Evolutionary conservation across 2,329 filamentous ascomycete species (phyloP).

Genomic region (Stachybotrys echinatus): DNA sequence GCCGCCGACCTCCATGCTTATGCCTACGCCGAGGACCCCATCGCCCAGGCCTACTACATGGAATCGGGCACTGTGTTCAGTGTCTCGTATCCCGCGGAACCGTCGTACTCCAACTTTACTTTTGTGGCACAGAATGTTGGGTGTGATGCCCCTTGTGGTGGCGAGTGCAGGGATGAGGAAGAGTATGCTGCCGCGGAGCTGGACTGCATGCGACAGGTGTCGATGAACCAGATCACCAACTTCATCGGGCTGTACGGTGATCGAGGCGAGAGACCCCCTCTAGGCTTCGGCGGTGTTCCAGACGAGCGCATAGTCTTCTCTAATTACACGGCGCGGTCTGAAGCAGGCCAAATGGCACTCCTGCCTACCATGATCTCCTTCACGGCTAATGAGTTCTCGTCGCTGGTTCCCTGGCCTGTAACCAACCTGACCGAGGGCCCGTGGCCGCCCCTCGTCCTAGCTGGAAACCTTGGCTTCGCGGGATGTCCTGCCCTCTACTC

Average conservation of each 20-base stretch:
- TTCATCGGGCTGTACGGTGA: slow-evolving; percentile 24
- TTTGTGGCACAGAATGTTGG: slow-evolving; percentile 27
- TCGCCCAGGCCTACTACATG: slow-evolving; percentile 33
- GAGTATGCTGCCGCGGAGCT: slow-evolving; percentile 20
- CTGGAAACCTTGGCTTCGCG: slow-evolving; percentile 11
- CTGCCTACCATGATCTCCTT: slow-evolving; percentile 24
- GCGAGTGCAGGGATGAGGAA: slow-evolving; percentile 1
- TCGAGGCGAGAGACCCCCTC: slow-evolving; percentile 9
- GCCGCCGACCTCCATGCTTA: slow-evolving; percentile 35
- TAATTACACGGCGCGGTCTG: slow-evolving; percentile 20
- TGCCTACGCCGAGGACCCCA: slow-evolving; percentile 39
- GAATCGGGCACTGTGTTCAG: slow-evolving; percentile 33
- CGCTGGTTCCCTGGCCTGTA: slow-evolving; percentile 19
- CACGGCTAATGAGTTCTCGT: slow-evolving; percentile 24
- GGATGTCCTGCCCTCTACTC: slow-evolving; percentile 20
- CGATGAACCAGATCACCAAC: slow-evolving; percentile 21
- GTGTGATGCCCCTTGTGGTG: slow-evolving; percentile 19
- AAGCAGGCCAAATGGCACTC: slow-evolving; percentile 15
- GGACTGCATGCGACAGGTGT: slow-evolving; percentile 28
- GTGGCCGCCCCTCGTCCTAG: slow-evolving; percentile 9
- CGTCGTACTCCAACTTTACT: slow-evolving; percentile 23
- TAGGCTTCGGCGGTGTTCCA: slow-evolving; percentile 17
- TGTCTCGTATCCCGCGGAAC: slow-evolving; percentile 17
- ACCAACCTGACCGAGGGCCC: slow-evolving; percentile 19
- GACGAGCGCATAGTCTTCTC: slow-evolving; percentile 24